Base-by-base conservation (phyloP, 345 rosid genomes). In the Syzygium grande region DNA sequence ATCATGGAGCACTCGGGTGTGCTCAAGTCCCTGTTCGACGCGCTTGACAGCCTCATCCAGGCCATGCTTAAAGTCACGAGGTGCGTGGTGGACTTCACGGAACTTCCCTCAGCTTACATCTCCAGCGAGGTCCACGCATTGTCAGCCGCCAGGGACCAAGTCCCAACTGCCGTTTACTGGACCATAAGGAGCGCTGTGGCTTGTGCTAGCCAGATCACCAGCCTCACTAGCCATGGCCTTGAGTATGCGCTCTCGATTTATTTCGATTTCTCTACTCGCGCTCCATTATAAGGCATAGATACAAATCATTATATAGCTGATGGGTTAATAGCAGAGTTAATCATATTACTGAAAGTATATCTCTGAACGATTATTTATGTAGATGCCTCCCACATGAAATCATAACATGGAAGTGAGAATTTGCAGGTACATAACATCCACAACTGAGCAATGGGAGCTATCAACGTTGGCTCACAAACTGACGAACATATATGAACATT, bases 371-470 rank as follows among this genome's bases (percentile, higher is more conserved):
- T 54, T 9, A 84, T 7, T 27, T 84, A 84, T 15, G 8, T 84
- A n/a, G 55, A 84, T 84, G 56, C 53, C 21, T 51, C 55, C 53
- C 15, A 30, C 19, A 21, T 4, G 58, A 27, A 46, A 84, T 84
- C 38, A 7, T 51, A 34, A 84, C 23, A 5, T 0, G 34, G 85
- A 52, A 49, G 73, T 63, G 58, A 43, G 22, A 30, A 49, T 59
- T 30, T 87, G 9, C 93, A 95, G 98, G 87, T 90, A 92, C 91
- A 83, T 88, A 68, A 85, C 88, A 90, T 92, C 96, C 51, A 93
- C 96, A 52, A 86, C 93, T 13, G 98, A 95, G 91, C 90, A 93
- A n/a, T 96, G 98, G 98, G 99, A 97, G 87, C 91, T 96, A n/a
- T 95, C 97, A 9, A 93, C 92, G 84, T 90, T 97, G 90, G 92